A percentile compares a stretch with the other conserved stretches of the same genome.
phyloP scores from a whole-genome alignment of 331 rosid genomes.

The Pyrus hybrid region DNA sequence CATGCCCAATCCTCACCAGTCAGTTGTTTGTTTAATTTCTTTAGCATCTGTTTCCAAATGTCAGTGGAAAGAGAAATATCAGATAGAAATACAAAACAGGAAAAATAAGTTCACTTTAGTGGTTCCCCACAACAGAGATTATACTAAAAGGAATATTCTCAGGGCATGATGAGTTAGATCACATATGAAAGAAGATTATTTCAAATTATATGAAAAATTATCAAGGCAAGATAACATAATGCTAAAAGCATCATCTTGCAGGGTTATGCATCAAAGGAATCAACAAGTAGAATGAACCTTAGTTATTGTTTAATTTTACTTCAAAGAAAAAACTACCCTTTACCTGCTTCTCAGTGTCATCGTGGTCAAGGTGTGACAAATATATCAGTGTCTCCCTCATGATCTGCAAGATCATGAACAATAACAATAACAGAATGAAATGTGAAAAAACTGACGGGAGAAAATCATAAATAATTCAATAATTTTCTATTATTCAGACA shows the following conservation, averaged over 20 bases:
- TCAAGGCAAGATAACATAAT: not conserved
- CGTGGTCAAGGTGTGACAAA: constrained; percentile 95
- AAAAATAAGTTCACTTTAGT: not conserved
- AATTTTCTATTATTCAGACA: not conserved
- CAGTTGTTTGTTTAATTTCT: constrained; percentile 81
- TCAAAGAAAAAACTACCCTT: not conserved
- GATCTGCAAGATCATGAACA: constrained; percentile 54
- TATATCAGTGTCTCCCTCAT: constrained; percentile 98
- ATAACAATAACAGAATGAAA: constrained; percentile 5
- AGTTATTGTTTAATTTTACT: not conserved
- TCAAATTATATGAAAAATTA: not conserved
- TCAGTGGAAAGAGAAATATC: not conserved
- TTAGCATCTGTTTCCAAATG: constrained; percentile 65
- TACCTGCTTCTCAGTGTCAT: constrained; percentile 97
- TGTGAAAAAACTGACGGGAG: not conserved
- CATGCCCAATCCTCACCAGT: constrained; percentile 99
- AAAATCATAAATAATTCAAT: not conserved
- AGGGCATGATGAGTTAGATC: not conserved
- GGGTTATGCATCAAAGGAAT: not conserved
- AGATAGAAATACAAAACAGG: not conserved
- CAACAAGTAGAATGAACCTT: not conserved
- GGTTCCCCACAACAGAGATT: not conserved
- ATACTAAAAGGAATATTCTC: not conserved
- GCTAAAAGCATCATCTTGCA: not conserved
- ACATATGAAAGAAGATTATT: not conserved